Conservation (phyloP, 179 eudicot species). For the Beta corolliflora region DNA sequence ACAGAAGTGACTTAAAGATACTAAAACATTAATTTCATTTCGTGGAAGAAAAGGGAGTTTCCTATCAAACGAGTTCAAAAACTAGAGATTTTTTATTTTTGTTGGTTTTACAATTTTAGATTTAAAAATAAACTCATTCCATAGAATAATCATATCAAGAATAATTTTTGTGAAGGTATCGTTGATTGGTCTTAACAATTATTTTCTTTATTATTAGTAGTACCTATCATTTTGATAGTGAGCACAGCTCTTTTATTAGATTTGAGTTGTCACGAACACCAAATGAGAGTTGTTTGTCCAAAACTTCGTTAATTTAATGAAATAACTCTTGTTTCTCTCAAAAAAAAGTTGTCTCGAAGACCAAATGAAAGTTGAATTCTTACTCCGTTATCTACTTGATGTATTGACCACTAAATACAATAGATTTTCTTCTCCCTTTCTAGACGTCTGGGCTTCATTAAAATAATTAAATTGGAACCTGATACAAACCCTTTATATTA, state of each 20-base stretch:
- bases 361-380: not conserved
- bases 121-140: too few relatives aligned
- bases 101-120: not conserved
- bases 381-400: not conserved
- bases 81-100: not conserved
- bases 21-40: not conserved
- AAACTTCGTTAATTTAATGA: too few relatives aligned
- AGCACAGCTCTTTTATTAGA: not conserved
- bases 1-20: not conserved
- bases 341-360: not conserved
- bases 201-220: not conserved
- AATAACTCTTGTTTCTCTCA: too few relatives aligned
- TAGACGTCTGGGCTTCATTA: not conserved
- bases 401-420: not conserved
- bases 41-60: not conserved
- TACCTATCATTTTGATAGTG: not conserved
- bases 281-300: too few relatives aligned
- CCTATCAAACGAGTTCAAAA: not conserved
- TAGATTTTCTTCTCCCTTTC: not conserved
- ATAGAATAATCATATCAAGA: too few relatives aligned
- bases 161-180: not conserved
- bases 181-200: not conserved
- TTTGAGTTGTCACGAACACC: too few relatives aligned
- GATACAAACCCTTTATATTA: not conserved
- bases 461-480: not conserved